Conservation (phyloP, 805 yeast species). For the Barnettozyma siamensis region DNA sequence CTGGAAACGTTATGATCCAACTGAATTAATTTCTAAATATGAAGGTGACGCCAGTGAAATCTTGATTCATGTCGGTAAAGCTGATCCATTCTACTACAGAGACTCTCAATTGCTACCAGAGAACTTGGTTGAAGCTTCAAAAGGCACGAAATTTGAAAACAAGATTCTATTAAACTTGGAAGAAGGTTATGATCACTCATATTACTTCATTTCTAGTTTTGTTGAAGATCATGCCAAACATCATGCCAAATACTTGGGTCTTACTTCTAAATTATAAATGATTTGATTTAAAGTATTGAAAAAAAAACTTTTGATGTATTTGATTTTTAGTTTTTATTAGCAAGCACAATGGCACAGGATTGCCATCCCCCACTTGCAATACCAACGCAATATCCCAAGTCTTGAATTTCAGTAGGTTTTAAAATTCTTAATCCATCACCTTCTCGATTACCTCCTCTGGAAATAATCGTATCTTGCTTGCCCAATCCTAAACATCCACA, state of each 20-base stretch:
- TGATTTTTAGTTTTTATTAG: no score
- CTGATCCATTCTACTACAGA: slow-evolving; percentile 63
- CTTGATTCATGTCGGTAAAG: slow-evolving; percentile 76
- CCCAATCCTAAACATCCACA: slow-evolving; percentile 78
- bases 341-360: slow-evolving; percentile 51
- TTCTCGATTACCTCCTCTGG: slow-evolving; percentile 16
- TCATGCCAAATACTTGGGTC: slow-evolving; percentile 63
- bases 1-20: slow-evolving; percentile 85
- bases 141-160: slow-evolving; percentile 53
- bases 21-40: slow-evolving; percentile 57
- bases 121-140: slow-evolving; percentile 51
- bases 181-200: slow-evolving; percentile 88
- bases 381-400: slow-evolving; percentile 21
- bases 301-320: no score
- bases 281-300: no score
- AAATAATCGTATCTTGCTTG: slow-evolving; percentile 20
- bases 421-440: slow-evolving; percentile 28
- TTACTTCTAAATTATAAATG: slow-evolving; percentile 16
- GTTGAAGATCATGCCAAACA: slow-evolving; percentile 78
- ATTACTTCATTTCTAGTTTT: slow-evolving; percentile 77
- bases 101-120: slow-evolving; percentile 72
- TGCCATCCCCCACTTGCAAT: slow-evolving; percentile 82
- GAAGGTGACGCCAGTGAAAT: slow-evolving; percentile 47
- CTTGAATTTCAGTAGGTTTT: slow-evolving; percentile 37
- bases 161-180: slow-evolving; percentile 55